phyloP scores from a whole-genome alignment of 2,329 filamentous ascomycete species.

The Parastagonospora nodorum region DNA sequence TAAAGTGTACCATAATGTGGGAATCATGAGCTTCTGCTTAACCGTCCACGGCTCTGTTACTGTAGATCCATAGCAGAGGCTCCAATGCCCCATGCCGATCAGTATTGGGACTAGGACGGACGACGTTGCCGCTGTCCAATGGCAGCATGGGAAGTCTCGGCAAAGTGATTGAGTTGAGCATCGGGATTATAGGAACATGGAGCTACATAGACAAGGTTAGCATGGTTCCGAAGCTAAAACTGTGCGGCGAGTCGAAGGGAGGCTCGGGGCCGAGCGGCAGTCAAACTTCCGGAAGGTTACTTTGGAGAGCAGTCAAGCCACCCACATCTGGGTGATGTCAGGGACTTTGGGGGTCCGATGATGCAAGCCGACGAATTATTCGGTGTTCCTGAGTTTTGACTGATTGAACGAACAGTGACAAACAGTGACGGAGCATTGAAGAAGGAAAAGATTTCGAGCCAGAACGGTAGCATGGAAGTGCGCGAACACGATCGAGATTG shows the following conservation, averaged over 20 bases:
- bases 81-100: not conserved
- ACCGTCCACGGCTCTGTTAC: not conserved
- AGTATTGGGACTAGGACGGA: not conserved
- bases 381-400: too few relatives aligned
- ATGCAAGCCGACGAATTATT: too few relatives aligned
- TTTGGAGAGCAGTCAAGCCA: not conserved
- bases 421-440: too few relatives aligned
- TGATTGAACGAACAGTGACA: too few relatives aligned
- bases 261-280: not conserved
- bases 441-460: too few relatives aligned
- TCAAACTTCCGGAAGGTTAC: not conserved
- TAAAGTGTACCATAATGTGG: not conserved
- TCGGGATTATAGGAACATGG: not conserved
- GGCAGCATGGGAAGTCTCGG: not conserved
- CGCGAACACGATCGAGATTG: not conserved
- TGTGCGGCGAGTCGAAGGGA: not conserved
- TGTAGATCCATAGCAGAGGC: not conserved
- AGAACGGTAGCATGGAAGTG: too few relatives aligned
- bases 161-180: not conserved
- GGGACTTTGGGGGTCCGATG: too few relatives aligned
- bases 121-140: not conserved
- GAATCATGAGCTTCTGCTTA: not conserved
- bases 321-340: too few relatives aligned
- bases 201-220: not conserved
- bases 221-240: not conserved